Evolutionary conservation across 2,329 filamentous ascomycete genomes (phyloP), one percentile per base, ranked within the genome.

Genomic region (Stemphylium beticola): DNA sequence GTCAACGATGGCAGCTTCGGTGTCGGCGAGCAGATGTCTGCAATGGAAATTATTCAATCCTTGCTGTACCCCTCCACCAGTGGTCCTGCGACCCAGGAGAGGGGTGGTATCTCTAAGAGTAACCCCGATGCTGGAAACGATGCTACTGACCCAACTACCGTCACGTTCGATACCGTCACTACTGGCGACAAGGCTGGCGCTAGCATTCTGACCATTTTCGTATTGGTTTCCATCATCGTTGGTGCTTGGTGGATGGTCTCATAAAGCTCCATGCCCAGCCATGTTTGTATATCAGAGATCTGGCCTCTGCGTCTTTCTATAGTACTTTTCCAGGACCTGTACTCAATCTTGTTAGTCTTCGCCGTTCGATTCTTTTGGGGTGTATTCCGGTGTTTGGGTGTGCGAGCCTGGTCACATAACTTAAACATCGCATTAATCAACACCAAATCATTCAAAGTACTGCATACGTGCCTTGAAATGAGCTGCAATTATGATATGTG

Each of bases 151-250:
- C 10, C 26, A 10, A 64, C 66, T 1, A 69, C 75, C 7, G 54
- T 71, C 18, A 60, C 51, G 1, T 70, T 68, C 52, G 58, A 71
- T 29, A 48, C 49, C 1, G 80, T 87, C 31, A 85, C 83, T 2
- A 80, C 79, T 1, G 85, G 81, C 7, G 90, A 93, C 67, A 84
- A 79, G 58, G 88, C 84, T 6, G 91, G 89, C 10, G 90, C 89
- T 33, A 84, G 84, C 10, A 83, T 92, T 55, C 59, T 86, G 45
- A 93, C 89, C 1, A 73, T 84, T 2, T 43, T 87, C 5, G 72
- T 88, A 3, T 69, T 91, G 1, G 66, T 81, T 5, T 74, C 79
- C 6, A 76, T 90, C 34, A 57, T 87, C 20, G 79, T 79, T 1
- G 84, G 84, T n/a, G 79, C 78, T 33, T 81, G 78, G 74, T 83